phyloP scores from a whole-genome alignment of 78 protist species.

The Acrasis kona region DNA sequence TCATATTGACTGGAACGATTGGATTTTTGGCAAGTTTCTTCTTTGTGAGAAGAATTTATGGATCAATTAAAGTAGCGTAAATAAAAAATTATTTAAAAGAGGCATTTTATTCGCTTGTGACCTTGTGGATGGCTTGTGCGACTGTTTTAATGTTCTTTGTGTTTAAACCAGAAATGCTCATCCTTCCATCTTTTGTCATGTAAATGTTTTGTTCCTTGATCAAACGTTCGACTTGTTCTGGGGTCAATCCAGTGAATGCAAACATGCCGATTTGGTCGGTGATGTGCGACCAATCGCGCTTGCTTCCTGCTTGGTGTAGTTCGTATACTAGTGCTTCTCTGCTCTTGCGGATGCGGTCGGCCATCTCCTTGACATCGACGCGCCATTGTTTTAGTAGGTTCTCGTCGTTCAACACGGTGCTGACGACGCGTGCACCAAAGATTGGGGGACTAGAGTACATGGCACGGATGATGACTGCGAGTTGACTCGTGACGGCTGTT shows the following conservation, averaged over 20 bases:
- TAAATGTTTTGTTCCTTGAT: slow-evolving; percentile 12
- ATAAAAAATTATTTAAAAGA: too few species aligned
- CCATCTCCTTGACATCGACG: slow-evolving; percentile 70
- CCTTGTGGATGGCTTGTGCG: slow-evolving; percentile 25
- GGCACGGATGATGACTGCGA: slow-evolving; percentile 46
- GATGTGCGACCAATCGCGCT: slow-evolving; percentile 86
- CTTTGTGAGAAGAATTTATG: slow-evolving; percentile 72
- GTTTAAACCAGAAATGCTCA: slow-evolving; percentile 19
- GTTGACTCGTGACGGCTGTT: slow-evolving; percentile 35
- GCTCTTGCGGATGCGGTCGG: slow-evolving; percentile 82
- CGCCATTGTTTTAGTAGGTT: slow-evolving; percentile 7
- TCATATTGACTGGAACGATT: slow-evolving; percentile 57
- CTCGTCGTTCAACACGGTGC: slow-evolving; percentile 17
- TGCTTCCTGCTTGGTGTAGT: slow-evolving; percentile 48
- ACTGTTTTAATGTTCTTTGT: slow-evolving; percentile 15
- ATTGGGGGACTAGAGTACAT: slow-evolving; percentile 72
- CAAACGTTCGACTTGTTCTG: slow-evolving; percentile 2
- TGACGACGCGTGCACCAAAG: slow-evolving; percentile 66
- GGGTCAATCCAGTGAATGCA: slow-evolving; percentile 83
- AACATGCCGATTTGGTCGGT: slow-evolving; percentile 97
- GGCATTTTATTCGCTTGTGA: slow-evolving; percentile 20
- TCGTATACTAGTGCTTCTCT: slow-evolving; percentile 29
- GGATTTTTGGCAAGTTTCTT: slow-evolving; percentile 61
- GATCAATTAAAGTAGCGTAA: slow-evolving; percentile 47
- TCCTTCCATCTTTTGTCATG: slow-evolving; percentile 18